Conservation (phyloP, 176 grass and related monocot genomes). For the Oryza meridionalis region DNA sequence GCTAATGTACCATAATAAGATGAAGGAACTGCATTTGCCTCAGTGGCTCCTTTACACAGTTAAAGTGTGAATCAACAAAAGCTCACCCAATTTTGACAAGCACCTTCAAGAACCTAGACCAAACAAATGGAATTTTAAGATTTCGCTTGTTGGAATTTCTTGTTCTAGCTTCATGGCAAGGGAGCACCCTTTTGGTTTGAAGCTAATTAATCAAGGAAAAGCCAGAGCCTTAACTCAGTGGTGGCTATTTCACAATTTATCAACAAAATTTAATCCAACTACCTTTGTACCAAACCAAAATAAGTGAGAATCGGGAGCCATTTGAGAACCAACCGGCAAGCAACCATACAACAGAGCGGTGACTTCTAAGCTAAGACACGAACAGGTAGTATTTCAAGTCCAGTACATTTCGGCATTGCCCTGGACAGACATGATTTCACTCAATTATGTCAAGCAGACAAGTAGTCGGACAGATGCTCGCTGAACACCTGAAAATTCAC, state of each 20-base stretch:
- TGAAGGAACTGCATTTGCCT: not conserved
- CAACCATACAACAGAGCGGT: not conserved
- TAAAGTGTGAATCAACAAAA: constrained; percentile 23
- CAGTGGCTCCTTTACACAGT: not conserved
- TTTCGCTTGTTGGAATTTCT: constrained; percentile 5
- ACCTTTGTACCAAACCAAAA: not conserved
- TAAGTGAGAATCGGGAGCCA: not conserved
- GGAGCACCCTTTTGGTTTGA: not conserved
- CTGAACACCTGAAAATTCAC: constrained; percentile 28
- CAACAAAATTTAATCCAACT: not conserved
- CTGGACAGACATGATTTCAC: constrained; percentile 3
- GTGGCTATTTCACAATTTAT: not conserved
- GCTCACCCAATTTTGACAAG: not conserved
- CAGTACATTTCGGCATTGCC: not conserved
- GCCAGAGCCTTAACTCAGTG: not conserved
- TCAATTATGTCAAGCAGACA: constrained; percentile 1
- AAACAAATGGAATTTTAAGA: not conserved
- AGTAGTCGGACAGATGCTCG: not conserved
- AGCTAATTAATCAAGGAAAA: constrained; percentile 2
- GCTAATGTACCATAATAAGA: constrained; percentile 1
- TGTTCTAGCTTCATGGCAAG: constrained; percentile 9
- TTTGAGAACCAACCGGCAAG: not conserved
- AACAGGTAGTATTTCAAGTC: not conserved
- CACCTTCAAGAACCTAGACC: not conserved
- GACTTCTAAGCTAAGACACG: constrained; percentile 9